A percentile compares a stretch with the other conserved stretches of the same genome.
Conservation (phyloP, 352 stramenopile species). For the Sclerospora graminicola region DNA sequence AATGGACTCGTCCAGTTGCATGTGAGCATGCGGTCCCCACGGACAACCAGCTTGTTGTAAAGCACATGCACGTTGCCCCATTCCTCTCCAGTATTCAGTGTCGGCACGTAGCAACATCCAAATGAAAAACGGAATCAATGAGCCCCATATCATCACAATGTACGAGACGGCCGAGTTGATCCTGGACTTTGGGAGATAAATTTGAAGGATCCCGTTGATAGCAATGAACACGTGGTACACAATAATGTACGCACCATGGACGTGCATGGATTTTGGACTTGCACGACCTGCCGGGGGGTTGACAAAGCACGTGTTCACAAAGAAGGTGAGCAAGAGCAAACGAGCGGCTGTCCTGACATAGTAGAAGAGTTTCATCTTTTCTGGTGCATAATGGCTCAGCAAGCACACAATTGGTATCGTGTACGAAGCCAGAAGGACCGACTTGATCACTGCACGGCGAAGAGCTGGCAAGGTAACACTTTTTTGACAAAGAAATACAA, state of each 20-base stretch:
- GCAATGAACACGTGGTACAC: conserved; percentile 19
- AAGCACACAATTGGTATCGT: conserved; percentile 31
- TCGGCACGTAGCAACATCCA: conserved; percentile 45
- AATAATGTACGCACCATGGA: conserved; percentile 26
- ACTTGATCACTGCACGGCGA: conserved; percentile 24
- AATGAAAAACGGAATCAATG: conserved; percentile 26
- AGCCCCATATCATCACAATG: conserved; percentile 17
- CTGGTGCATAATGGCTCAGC: conserved; percentile 6
- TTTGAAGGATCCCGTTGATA: conserved; percentile 13
- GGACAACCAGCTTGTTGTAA: conserved; percentile 13
- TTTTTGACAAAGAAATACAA: conserved; percentile 51
- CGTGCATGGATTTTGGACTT: conserved; percentile 12
- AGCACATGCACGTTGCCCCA: conserved; percentile 27
- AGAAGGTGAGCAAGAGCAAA: conserved; percentile 15
- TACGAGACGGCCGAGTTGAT: conserved; percentile 9
- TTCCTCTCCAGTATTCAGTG: conserved; percentile 35
- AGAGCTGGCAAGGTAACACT: conserved; percentile 48
- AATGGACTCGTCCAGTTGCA: conserved; percentile 23
- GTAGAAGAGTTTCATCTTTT: conserved; percentile 14
- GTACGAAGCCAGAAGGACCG: conserved; percentile 33
- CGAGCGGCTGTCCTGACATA: conserved; percentile 11
- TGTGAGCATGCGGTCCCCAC: conserved; percentile 2
- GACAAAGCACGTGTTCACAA: conserved; percentile 26
- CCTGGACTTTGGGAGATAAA: conserved; percentile 1
- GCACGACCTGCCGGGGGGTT: conserved; percentile 21